Evolutionary conservation across 2,329 filamentous ascomycete genomes (phyloP), one percentile per base, ranked within the genome.

Genomic region (Sclerotinia minor): DNA sequence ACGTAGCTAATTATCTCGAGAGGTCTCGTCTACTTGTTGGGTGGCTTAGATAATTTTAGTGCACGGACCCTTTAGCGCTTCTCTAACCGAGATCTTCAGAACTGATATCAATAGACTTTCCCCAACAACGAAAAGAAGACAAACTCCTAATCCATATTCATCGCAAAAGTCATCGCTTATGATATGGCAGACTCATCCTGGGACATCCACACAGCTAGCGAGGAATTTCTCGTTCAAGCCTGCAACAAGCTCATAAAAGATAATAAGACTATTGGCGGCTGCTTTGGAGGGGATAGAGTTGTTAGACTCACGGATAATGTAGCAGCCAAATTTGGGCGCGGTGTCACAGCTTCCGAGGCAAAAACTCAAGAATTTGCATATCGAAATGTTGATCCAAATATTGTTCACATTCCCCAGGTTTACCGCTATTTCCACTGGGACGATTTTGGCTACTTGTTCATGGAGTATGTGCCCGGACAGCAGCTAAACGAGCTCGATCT

Each of bases 401-500:
- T 74, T 45, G 70, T 75, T 64, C 70, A 70, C 21, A 68, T 76
- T 45, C 72, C 72, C 26, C 55, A 29, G 17, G 67, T 75, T 38
- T 70, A 72, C 63, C 72, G 71, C 52, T 75, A 71, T 47, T 68
- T 75, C 38, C 52, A 69, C 32, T 38, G 53, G 13, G 64, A 38
- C 24, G 66, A 65, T 35, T 66, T 41, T 59, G 72, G 73, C n/a
- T 76, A 71, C 35, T 64, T 76, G 4, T 75, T 75, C 54, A 76
- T 74, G 71, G 71, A 75, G 45, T 75, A 75, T 57, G 64, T 75
- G 47, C 67, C 69, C 5, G 70, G 73, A 0, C 68, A 65, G 68
- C 71, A 45, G 24, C 49, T 75, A 29, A 47, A 67, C 11, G 64
- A 70, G 13, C 15, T 74, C 53, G 70, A 24, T 69, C 52, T 53